phyloP scores from a whole-genome alignment of 768 basidiomycete genomes.

The Boletus bicolor region DNA sequence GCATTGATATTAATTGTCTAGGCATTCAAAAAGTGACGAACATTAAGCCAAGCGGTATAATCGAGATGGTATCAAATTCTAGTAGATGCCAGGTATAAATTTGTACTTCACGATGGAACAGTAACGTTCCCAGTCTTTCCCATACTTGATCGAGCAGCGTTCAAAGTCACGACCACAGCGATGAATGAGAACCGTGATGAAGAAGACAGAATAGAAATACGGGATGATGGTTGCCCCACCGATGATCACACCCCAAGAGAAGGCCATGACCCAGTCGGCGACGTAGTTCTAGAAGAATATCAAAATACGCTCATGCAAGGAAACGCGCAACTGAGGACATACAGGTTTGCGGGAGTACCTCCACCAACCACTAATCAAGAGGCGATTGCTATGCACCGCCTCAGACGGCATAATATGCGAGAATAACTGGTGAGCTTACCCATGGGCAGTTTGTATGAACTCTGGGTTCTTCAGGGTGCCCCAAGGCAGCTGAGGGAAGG shows the following conservation, averaged over 20 bases:
- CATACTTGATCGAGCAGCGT: constrained; percentile 88
- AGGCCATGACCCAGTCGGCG: constrained; percentile 85
- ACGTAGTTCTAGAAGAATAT: constrained; percentile 70
- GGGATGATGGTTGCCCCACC: constrained; percentile 80
- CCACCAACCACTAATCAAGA: constrained; percentile 95
- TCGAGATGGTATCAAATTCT: constrained; percentile 21
- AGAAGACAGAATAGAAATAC: constrained; percentile 97
- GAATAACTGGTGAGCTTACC: constrained; percentile 42
- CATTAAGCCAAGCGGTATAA: constrained; percentile 6
- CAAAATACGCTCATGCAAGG: not conserved
- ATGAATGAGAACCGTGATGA: constrained; percentile 89
- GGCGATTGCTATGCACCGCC: constrained; percentile 62
- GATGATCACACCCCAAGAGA: constrained; percentile 80
- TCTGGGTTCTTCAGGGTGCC: constrained; percentile 81
- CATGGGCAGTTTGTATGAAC: constrained; percentile 91
- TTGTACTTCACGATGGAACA: constrained; percentile 85
- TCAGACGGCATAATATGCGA: constrained; percentile 5
- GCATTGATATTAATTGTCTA: not conserved
- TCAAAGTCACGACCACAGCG: constrained; percentile 94
- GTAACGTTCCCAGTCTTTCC: constrained; percentile 92
- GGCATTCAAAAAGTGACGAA: not conserved
- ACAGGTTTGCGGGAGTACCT: constrained; percentile 89
- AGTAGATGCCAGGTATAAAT: constrained; percentile 88
- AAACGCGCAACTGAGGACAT: constrained; percentile 26
- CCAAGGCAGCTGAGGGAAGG: constrained; percentile 92